phyloP scores from a whole-genome alignment of 192 early-diverging fungal species.

The Geosiphon pyriformis region DNA sequence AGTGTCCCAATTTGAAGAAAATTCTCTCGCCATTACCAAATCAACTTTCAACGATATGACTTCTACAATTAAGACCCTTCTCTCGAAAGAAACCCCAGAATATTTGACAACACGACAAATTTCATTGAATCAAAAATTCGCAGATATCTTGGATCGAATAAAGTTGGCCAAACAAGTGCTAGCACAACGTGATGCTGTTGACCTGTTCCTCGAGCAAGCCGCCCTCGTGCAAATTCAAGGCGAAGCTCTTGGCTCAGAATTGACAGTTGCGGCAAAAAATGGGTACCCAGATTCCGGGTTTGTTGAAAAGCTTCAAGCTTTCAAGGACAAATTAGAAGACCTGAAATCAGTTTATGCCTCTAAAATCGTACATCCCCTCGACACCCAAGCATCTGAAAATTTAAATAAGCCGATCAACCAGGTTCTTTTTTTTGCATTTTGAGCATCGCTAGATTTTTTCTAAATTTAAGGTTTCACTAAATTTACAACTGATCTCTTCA shows the following conservation, averaged over 20 bases:
- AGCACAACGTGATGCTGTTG: slow-evolving; percentile 9
- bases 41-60: slow-evolving; percentile 5
- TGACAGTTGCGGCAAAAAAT: slow-evolving; percentile 8
- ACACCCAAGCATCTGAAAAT: background rate
- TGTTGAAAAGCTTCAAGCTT: slow-evolving; percentile 4
- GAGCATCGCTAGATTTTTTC: background rate
- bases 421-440: background rate
- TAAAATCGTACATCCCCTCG: slow-evolving; percentile 10
- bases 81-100: slow-evolving; percentile 6
- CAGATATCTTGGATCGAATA: background rate
- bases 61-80: slow-evolving; percentile 2
- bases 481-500: background rate
- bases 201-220: slow-evolving; percentile 3
- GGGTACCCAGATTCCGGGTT: background rate
- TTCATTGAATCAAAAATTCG: background rate
- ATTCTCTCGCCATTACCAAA: background rate
- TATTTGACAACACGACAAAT: slow-evolving; percentile 12
- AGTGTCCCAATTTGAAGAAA: slow-evolving; percentile 15
- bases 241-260: background rate
- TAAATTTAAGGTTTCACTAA: background rate
- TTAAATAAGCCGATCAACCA: slow-evolving; percentile 13
- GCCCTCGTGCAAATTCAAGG: slow-evolving; percentile 8
- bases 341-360: background rate
- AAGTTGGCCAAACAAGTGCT: slow-evolving; percentile 14
- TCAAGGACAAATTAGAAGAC: slow-evolving; percentile 3